Base-by-base conservation (phyloP, 2,329 filamentous ascomycete species). In the Fusarium torulosum region DNA sequence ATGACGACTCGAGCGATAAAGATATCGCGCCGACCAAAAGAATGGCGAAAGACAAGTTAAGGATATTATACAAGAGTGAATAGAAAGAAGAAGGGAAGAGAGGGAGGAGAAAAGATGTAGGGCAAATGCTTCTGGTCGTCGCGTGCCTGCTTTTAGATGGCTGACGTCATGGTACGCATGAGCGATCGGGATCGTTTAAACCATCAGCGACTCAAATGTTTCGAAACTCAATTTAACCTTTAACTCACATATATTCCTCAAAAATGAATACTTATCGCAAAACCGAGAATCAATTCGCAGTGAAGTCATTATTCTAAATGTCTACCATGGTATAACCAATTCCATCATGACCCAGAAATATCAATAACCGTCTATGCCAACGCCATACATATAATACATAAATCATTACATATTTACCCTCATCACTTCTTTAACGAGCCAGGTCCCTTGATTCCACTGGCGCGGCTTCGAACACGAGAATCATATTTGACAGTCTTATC, bases 401-500 rank as follows among this genome's bases (percentile, higher is more conserved):
- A 56, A 40, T 35, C 35, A 50, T 55, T 46, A 58, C 10, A 21
- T 23, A n/a, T 3, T 41, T 14, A 31, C 20, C 20, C 21, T n/a
- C 37, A 47, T 53, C 19, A 52, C 35, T 49, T 66, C 45, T 58
- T 59, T 33, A 72, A 35, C 43, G 59, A 54, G 6, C 71, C 71
- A 19, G 68, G 70, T 4, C 67, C 67, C 25, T 60, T 20, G 11
- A 73, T 37, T 27, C 40, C 53, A 17, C 29, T 50, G 9, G 63
- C 71, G 13, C 60, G 62, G 19, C 71, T 74, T 27, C 70, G 68
- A 45, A 72, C 71, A 1, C 60, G 44, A 29, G 43, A 40, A 33
- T 72, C 43, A 37, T 74, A 73, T 17, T 54, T 57, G 37, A 65
- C 44, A 15, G 67, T 45, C 31, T 59, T 29, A 9, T 64, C 46